phyloP scores from a whole-genome alignment of 1,139 yeast species.

The Hyphopichia burtonii region DNA sequence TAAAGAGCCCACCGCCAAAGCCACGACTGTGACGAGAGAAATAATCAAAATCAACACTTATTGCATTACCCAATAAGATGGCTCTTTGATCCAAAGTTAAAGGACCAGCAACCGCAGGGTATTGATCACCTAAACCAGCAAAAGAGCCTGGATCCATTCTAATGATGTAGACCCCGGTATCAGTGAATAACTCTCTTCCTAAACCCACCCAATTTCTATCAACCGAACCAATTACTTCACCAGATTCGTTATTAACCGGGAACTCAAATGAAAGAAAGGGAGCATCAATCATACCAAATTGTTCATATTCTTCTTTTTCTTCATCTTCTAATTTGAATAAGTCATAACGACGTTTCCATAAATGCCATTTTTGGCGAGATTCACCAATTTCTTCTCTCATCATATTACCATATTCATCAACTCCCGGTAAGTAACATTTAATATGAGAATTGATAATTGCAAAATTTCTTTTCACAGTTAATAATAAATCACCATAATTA shows the following conservation, averaged over 20 bases:
- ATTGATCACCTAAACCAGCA: slow-evolving; percentile 43
- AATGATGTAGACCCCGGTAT: slow-evolving; percentile 86
- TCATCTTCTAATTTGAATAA: slow-evolving; percentile 59
- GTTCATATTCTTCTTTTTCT: slow-evolving; percentile 49
- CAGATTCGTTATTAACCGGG: slow-evolving; percentile 62
- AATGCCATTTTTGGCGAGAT: slow-evolving; percentile 88
- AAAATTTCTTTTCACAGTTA: slow-evolving; percentile 79
- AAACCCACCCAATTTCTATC: slow-evolving; percentile 95
- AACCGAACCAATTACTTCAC: slow-evolving; percentile 67
- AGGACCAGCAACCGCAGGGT: slow-evolving; percentile 42
- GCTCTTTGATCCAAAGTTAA: slow-evolving; percentile 82
- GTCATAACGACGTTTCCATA: slow-evolving; percentile 86
- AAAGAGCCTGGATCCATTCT: slow-evolving; percentile 76
- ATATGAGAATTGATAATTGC: slow-evolving; percentile 87
- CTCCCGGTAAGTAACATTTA: slow-evolving; percentile 64
- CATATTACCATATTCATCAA: slow-evolving; percentile 31
- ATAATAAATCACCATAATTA: slow-evolving; percentile 60
- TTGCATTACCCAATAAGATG: slow-evolving; percentile 79
- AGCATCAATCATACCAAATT: slow-evolving; percentile 84
- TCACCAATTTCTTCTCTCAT: slow-evolving; percentile 70
- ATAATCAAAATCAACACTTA: slow-evolving; percentile 91
- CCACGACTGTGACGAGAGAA: slow-evolving; percentile 82
- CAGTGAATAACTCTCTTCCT: slow-evolving; percentile 89
- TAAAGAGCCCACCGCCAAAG: slow-evolving; percentile 40
- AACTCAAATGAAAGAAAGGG: slow-evolving; percentile 86